phyloP scores from a whole-genome alignment of 805 yeast species.

The Candida corydali region DNA sequence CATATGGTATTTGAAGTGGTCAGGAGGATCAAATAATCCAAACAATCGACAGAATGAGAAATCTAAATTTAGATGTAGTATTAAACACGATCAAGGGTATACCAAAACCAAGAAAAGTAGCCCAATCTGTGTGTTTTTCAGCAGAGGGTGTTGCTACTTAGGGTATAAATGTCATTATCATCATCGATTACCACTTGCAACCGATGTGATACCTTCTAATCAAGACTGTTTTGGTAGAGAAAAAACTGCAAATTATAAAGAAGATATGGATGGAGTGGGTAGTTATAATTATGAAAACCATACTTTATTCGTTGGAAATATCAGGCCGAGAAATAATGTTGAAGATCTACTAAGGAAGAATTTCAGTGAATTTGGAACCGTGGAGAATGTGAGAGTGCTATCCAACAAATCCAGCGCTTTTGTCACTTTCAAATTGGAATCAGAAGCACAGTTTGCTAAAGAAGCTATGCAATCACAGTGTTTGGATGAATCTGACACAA shows the following conservation, averaged over 20 bases:
- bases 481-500: slow-evolving; percentile 46
- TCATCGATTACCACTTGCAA: slow-evolving; percentile 67
- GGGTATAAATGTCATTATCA: slow-evolving; percentile 74
- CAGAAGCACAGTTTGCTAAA: slow-evolving; percentile 88
- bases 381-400: slow-evolving; percentile 62
- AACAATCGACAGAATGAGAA: slow-evolving; percentile 32
- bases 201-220: slow-evolving; percentile 57
- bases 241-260: slow-evolving; percentile 73
- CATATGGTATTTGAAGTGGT: slow-evolving; percentile 88
- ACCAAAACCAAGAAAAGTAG: slow-evolving; percentile 59
- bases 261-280: slow-evolving; percentile 95
- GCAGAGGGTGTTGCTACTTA: slow-evolving; percentile 80
- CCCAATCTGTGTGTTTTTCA: slow-evolving; percentile 75
- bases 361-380: slow-evolving; percentile 73
- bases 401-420: slow-evolving; percentile 70
- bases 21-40: slow-evolving; percentile 55
- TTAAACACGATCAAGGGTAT: slow-evolving; percentile 64
- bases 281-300: slow-evolving; percentile 64
- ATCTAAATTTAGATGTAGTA: slow-evolving; percentile 57
- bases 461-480: slow-evolving; percentile 91
- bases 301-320: slow-evolving; percentile 73
- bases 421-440: slow-evolving; percentile 62
- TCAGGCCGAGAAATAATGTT: slow-evolving; percentile 32
- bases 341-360: slow-evolving; percentile 35
- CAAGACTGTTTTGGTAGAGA: slow-evolving; percentile 93